These are phyloP conservation scores for Physcomitrellopsis africana DNA, from an alignment of 225 moss, liverwort and hornwort species.

Conservation along the genomic window DNA sequence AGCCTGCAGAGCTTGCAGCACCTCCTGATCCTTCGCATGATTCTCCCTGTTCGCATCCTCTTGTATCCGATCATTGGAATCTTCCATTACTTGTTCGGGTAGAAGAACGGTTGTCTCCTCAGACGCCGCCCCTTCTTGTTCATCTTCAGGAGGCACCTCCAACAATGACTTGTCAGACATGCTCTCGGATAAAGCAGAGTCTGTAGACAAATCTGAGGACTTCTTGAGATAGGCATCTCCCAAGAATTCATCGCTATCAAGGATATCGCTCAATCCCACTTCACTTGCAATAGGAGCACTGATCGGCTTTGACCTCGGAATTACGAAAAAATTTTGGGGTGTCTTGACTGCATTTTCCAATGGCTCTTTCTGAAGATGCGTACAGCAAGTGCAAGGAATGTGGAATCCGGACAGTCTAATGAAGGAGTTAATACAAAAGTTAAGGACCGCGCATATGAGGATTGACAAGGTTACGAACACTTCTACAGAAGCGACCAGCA, in stretches of 20 bases:
- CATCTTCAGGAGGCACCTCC: slow-evolving; percentile 1
- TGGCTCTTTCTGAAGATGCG: not conserved
- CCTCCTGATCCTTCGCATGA: slow-evolving; percentile 18
- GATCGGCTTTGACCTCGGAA: not conserved
- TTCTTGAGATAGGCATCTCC: not conserved
- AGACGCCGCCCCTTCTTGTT: not conserved
- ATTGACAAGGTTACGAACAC: slow-evolving; percentile 20
- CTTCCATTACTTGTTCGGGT: not conserved
- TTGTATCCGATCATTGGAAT: not conserved
- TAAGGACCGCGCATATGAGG: slow-evolving; percentile 17
- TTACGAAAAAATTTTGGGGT: not conserved
- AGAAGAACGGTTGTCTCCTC: not conserved
- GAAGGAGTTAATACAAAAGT: slow-evolving; percentile 11
- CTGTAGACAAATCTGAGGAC: not conserved
- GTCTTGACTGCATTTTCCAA: not conserved
- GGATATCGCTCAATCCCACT: not conserved
- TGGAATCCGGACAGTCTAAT: slow-evolving; percentile 31
- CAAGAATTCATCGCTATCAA: slow-evolving; percentile 2
- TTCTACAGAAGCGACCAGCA: slow-evolving; percentile 22
- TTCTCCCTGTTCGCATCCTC: slow-evolving; percentile 18
- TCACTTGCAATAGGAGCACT: not conserved
- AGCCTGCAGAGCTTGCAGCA: slow-evolving; percentile 30
- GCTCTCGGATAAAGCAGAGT: not conserved
- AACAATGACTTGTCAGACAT: not conserved
- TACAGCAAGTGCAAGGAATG: slow-evolving; percentile 33